These are phyloP conservation scores for Acacia crassicarpa DNA, from an alignment of 306 rosid genomes.

Conservation along the genomic window DNA sequence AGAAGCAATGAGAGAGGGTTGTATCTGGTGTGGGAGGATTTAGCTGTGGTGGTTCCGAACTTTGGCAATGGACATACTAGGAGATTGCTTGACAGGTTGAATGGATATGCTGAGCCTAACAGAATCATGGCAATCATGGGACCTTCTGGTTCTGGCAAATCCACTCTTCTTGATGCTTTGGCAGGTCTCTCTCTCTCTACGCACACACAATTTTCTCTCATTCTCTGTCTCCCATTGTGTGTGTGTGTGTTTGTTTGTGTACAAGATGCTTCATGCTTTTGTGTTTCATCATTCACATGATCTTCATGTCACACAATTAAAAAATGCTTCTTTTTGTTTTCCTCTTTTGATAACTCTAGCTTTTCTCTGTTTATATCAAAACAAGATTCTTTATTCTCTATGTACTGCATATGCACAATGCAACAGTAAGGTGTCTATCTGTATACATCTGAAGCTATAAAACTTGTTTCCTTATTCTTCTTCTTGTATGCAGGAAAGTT, in stretches of 20 bases:
- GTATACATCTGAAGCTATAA: not conserved
- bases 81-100: constrained; percentile 73
- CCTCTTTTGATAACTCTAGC: not conserved
- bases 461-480: not conserved
- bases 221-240: not conserved
- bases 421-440: not conserved
- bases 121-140: constrained; percentile 94
- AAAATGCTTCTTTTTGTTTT: not conserved
- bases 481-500: not conserved
- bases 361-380: not conserved
- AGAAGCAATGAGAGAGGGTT: constrained; percentile 34
- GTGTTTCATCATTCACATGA: not conserved
- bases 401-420: not conserved
- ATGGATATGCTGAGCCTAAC: constrained; percentile 84
- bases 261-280: not conserved
- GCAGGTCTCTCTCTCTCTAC: constrained; percentile 53
- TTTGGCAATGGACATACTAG: constrained; percentile 60
- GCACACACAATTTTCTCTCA: not conserved
- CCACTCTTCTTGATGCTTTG: constrained; percentile 90
- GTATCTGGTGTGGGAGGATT: constrained; percentile 83
- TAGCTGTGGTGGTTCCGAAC: constrained; percentile 73
- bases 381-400: not conserved
- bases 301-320: too few species aligned
- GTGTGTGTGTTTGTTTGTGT: not conserved
- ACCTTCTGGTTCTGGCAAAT: constrained; percentile 96